Base-by-base conservation (phyloP, 208 protist genomes). In the Acanthamoeba triangularis region DNA sequence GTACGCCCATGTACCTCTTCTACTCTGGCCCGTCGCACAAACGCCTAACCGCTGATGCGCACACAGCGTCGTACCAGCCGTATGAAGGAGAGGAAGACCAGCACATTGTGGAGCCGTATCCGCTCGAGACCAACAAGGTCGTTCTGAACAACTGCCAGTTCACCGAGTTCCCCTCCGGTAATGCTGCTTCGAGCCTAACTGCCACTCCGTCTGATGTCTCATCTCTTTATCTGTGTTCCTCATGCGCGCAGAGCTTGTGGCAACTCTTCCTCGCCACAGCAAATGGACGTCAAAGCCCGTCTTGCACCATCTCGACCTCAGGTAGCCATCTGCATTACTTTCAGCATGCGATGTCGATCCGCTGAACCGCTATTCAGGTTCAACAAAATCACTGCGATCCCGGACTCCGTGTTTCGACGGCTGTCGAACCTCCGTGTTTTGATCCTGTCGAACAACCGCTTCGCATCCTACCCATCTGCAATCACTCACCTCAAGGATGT, bases 361-460 rank as follows among this genome's bases (percentile, higher is more conserved):
- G 44, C 44, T 49, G 44, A 49, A 14, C 44, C n/a, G n/a, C n/a
- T 13, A 2, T n/a, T 18, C n/a, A 74, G 67, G 13, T 74, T 74
- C n/a, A 74, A 74, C 67, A 74, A 74, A n/a, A 41, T 74, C 14
- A 33, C 67, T n/a, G 14, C n/a, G 67, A 74, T 74, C 30, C 67
- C 67, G n/a, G 67, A 74, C 30, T 35, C n/a, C 1, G n/a, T 74
- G 28, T 74, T 74, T 35, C 18, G 14, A n/a, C 67, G 54, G 54
- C 56, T 90, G 52, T 52, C 84, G 18, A 47, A 33, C 52, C 5
- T 90, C 52, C 47, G 37, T 7, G 37, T 47, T 13, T 49, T 90
- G 25, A 90, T 52, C 28, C n/a, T 90, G n/a, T 90, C 28, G 5
- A 90, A 52, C 84, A 90, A 90, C 13, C 13, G 30, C 33, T 69